These are phyloP conservation scores for Trypanosoma grayi DNA, from an alignment of 208 protist genomes.

Conservation along the genomic window DNA sequence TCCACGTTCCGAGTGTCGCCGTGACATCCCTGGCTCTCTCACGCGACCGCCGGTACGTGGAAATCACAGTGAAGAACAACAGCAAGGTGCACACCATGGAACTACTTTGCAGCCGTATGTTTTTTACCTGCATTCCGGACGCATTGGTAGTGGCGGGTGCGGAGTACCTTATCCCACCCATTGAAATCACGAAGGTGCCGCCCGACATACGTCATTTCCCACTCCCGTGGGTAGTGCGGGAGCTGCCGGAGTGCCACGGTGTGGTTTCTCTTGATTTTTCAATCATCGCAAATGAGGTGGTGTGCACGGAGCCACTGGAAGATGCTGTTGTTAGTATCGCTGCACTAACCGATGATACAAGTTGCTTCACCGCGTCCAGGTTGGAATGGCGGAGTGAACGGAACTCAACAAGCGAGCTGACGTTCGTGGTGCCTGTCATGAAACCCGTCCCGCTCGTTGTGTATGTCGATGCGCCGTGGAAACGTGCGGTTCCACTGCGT, in stretches of 20 bases:
- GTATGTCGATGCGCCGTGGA: constrained; percentile 57
- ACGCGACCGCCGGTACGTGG: constrained; percentile 65
- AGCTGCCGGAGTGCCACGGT: constrained; percentile 57
- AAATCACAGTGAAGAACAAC: constrained; percentile 70
- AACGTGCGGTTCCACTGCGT: constrained; percentile 52
- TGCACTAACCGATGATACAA: not conserved
- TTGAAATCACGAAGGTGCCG: constrained; percentile 70
- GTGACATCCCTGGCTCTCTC: constrained; percentile 59
- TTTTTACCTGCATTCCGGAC: constrained; percentile 56
- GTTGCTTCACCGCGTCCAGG: not conserved
- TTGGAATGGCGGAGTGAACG: not conserved
- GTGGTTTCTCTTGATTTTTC: constrained; percentile 62
- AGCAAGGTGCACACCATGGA: constrained; percentile 75
- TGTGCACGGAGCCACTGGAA: constrained; percentile 75
- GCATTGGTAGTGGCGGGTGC: constrained; percentile 69
- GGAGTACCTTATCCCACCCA: constrained; percentile 78
- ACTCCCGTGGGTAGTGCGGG: constrained; percentile 77
- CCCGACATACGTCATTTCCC: constrained; percentile 15
- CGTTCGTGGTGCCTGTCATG: constrained; percentile 44
- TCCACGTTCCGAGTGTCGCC: constrained; percentile 59
- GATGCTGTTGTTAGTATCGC: constrained; percentile 53
- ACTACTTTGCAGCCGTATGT: constrained; percentile 60
- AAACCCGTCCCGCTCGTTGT: constrained; percentile 50
- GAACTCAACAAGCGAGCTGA: not conserved
- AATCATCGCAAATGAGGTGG: constrained; percentile 33